Evolutionary conservation across 106 monocot genomes (phyloP).

Genomic region (Apostasia shenzhenica): DNA sequence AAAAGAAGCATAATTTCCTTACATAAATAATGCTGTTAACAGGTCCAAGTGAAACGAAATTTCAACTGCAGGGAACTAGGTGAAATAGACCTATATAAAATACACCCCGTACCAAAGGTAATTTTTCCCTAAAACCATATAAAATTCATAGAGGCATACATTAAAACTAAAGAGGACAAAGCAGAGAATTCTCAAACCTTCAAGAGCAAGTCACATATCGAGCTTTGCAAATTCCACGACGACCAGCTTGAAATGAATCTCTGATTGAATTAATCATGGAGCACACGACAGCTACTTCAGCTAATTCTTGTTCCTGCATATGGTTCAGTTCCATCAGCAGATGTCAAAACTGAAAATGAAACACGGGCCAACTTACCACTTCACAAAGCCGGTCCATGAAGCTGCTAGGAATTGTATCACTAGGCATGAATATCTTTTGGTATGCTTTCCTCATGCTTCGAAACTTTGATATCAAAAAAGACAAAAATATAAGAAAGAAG

Average conservation of each 20-base stretch:
- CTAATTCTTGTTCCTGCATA: constrained; percentile 57
- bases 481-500: background rate
- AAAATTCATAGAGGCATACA: no score
- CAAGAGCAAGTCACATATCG: constrained; percentile 37
- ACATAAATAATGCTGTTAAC: no score
- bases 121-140: no score
- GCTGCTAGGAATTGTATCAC: constrained; percentile 6
- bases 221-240: constrained; percentile 88
- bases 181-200: background rate
- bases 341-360: background rate
- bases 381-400: constrained; percentile 67
- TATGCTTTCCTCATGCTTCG: constrained; percentile 68
- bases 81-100: no score
- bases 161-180: no score
- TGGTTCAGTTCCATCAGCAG: background rate
- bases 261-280: constrained; percentile 85
- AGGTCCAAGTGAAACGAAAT: no score
- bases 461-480: constrained; percentile 20
- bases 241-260: constrained; percentile 49
- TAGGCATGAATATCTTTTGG: constrained; percentile 54
- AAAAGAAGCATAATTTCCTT: no score
- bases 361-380: constrained; percentile 44
- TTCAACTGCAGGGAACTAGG: no score
- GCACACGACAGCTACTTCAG: constrained; percentile 30
- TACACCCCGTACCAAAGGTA: no score